phyloP scores from a whole-genome alignment of 1,139 yeast species.

The Yamadazyma triangularis region DNA sequence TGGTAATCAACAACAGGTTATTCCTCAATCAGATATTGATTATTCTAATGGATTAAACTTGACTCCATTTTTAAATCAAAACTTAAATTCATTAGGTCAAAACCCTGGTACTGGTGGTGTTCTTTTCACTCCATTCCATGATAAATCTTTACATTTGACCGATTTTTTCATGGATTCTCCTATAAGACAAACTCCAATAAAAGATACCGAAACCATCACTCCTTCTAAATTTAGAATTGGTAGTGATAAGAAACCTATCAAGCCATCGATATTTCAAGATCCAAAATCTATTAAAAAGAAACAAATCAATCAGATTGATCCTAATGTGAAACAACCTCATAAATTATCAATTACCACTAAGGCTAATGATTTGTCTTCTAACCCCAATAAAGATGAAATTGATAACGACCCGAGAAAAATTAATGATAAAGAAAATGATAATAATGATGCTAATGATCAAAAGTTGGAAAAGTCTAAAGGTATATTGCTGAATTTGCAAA shows the following conservation, averaged over 20 bases:
- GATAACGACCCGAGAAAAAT: constrained; percentile 1
- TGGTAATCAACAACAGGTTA: constrained; percentile 4
- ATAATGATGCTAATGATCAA: constrained; percentile 3
- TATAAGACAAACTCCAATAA: constrained; percentile 27
- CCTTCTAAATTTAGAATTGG: constrained; percentile 37
- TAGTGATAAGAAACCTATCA: constrained; percentile 14
- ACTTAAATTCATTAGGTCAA: constrained; percentile 15
- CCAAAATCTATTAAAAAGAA: constrained; percentile 29
- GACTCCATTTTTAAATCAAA: constrained; percentile 43
- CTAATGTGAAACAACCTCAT: constrained; percentile 40
- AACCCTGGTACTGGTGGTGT: constrained; percentile 9
- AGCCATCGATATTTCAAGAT: constrained; percentile 16
- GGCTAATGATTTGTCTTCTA: constrained; percentile 7
- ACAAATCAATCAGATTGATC: constrained; percentile 34
- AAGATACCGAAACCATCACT: constrained; percentile 38
- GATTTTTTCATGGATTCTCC: constrained; percentile 48
- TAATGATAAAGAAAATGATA: constrained; percentile 10
- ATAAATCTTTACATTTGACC: constrained; percentile 37
- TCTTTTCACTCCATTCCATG: constrained; percentile 41
- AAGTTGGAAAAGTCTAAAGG: constrained; percentile 6
- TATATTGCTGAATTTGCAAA: constrained; percentile 16
- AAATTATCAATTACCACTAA: constrained; percentile 25
- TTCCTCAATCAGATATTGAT: constrained; percentile 19
- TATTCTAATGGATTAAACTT: constrained; percentile 38
- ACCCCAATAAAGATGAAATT: constrained; percentile 6